phyloP scores from a whole-genome alignment of 179 eudicot species.

The Vitellaria paradoxa region DNA sequence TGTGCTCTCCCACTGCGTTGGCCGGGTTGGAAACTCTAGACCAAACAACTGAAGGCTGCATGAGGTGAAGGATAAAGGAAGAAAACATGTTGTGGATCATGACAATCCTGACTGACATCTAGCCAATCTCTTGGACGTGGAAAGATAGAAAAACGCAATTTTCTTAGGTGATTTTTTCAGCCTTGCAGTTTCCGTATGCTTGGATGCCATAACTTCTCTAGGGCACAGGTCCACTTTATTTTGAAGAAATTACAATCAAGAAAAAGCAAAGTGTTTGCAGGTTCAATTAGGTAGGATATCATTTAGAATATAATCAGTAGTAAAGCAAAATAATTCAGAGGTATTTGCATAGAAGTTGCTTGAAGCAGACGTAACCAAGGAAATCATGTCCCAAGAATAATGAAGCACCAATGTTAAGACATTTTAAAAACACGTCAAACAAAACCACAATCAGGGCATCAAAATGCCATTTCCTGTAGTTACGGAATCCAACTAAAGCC shows the following conservation, averaged over 20 bases:
- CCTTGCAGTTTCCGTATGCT: constrained; percentile 3
- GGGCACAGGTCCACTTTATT: neutral
- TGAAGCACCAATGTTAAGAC: neutral
- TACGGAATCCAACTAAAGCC: neutral
- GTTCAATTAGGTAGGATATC: neutral
- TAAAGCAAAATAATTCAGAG: neutral
- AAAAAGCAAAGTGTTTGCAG: neutral
- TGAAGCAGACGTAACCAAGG: neutral
- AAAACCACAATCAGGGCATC: neutral
- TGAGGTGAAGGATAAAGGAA: neutral
- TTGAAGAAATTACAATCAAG: neutral
- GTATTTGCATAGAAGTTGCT: neutral
- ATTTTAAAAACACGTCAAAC: neutral
- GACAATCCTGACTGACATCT: neutral
- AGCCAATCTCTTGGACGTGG: neutral
- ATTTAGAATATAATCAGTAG: neutral
- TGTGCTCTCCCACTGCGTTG: too few relatives aligned
- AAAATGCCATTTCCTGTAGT: neutral
- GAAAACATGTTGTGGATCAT: constrained; percentile 3
- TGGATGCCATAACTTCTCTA: neutral
- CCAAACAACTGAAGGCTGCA: neutral
- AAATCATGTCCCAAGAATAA: constrained; percentile 2
- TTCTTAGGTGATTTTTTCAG: neutral
- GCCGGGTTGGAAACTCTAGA: neutral
- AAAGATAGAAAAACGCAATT: neutral